Evolutionary conservation across 1,284 basidiomycete species (phyloP).

Genomic region (Boletellus deceptivus): DNA sequence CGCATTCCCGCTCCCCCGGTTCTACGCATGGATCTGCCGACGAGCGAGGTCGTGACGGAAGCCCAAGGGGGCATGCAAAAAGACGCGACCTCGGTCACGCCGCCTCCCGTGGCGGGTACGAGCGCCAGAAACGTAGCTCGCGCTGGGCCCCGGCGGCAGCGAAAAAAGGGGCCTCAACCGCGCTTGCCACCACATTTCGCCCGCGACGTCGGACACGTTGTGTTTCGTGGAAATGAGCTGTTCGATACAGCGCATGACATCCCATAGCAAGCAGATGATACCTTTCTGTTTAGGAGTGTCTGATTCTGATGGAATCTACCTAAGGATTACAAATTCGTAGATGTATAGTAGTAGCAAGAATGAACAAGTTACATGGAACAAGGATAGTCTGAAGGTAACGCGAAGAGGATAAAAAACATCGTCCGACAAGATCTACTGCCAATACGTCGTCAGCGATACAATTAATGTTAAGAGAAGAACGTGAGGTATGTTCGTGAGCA

Average conservation of each 20-base stretch:
- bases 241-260: conserved; percentile 14
- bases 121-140: background rate
- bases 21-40: conserved; percentile 7
- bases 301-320: background rate
- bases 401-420: background rate
- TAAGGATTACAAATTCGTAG: background rate
- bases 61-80: background rate
- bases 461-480: conserved; percentile 17
- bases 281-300: background rate
- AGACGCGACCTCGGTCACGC: background rate
- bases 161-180: conserved; percentile 23
- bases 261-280: background rate
- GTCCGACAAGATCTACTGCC: conserved; percentile 21
- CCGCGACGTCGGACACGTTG: conserved; percentile 56
- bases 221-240: conserved; percentile 58
- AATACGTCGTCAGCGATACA: conserved; percentile 19
- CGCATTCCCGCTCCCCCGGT: conserved; percentile 63
- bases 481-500: conserved; percentile 12
- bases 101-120: background rate
- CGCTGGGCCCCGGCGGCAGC: conserved; percentile 1
- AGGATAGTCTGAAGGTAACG: background rate
- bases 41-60: background rate
- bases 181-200: conserved; percentile 55
- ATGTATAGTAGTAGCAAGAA: background rate
- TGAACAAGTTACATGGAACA: background rate